Conservation (phyloP, 257 asterid genomes). For the Nicotiana paniculata region DNA sequence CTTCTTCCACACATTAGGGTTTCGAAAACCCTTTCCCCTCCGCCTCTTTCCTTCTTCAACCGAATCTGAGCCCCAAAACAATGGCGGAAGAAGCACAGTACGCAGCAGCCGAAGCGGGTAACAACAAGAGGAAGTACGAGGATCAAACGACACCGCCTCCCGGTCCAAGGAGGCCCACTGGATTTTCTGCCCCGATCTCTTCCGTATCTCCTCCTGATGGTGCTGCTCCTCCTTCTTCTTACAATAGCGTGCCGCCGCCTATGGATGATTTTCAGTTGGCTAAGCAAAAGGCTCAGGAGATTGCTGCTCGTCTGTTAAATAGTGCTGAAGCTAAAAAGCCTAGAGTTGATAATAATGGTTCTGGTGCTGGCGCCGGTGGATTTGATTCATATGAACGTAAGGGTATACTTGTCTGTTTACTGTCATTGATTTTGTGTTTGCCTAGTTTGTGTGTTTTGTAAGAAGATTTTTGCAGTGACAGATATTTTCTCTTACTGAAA, state of each 20-base stretch:
- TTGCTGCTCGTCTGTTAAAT: constrained; percentile 74
- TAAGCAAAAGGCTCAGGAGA: constrained; percentile 89
- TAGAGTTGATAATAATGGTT: constrained; percentile 66
- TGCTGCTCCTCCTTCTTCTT: constrained; percentile 39
- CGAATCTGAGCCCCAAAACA: neutral
- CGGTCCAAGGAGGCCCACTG: constrained; percentile 55
- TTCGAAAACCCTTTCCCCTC: neutral
- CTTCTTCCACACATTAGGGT: constrained; percentile 12
- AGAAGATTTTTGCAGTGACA: no score
- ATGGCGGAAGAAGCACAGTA: constrained; percentile 28
- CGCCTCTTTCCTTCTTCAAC: neutral
- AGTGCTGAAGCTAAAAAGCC: constrained; percentile 60
- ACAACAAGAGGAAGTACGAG: constrained; percentile 49
- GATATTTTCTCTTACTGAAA: no score
- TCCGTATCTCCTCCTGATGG: constrained; percentile 47
- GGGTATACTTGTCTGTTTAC: neutral
- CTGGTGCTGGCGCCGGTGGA: constrained; percentile 34
- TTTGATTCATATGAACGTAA: neutral
- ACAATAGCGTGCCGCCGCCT: constrained; percentile 73
- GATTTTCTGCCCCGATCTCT: constrained; percentile 60
- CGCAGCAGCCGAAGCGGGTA: constrained; percentile 8
- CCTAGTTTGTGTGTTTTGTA: neutral
- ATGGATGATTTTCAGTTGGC: constrained; percentile 79
- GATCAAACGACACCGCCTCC: constrained; percentile 55
- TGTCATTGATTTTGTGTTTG: neutral